Conservation (phyloP, 1,284 basidiomycete genomes). For the Chalciporus sp. region DNA sequence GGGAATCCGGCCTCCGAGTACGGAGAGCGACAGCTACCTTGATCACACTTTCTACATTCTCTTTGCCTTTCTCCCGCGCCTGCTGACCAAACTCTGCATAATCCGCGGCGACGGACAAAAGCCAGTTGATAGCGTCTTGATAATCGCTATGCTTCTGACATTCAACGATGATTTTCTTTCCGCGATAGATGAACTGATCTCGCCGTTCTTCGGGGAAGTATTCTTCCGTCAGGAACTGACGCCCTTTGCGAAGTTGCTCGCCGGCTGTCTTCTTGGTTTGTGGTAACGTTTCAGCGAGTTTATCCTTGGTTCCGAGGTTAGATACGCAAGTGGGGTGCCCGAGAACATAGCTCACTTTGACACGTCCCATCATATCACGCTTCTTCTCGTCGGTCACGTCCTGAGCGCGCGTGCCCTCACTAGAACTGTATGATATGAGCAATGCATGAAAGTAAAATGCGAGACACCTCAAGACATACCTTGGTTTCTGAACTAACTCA, state of each 20-base stretch:
- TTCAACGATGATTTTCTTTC: slow-evolving; percentile 75
- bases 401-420: not conserved
- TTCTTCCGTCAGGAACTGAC: slow-evolving; percentile 52
- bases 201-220: slow-evolving; percentile 70
- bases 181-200: slow-evolving; percentile 60
- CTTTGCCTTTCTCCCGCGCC: slow-evolving; percentile 46
- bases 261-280: slow-evolving; percentile 43
- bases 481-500: slow-evolving; percentile 22
- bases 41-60: slow-evolving; percentile 34
- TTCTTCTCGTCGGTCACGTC: slow-evolving; percentile 54
- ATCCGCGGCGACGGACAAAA: slow-evolving; percentile 71
- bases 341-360: slow-evolving; percentile 42
- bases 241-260: slow-evolving; percentile 42
- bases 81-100: slow-evolving; percentile 72
- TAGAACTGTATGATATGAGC: not conserved
- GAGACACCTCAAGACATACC: slow-evolving; percentile 4
- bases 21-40: slow-evolving; percentile 17
- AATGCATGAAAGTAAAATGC: not conserved
- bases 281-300: slow-evolving; percentile 36
- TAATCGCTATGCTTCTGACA: slow-evolving; percentile 94
- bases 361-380: slow-evolving; percentile 48
- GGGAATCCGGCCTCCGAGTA: not conserved
- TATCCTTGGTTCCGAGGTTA: slow-evolving; percentile 20
- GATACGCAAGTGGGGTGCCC: not conserved
- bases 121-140: slow-evolving; percentile 80